Conservation (phyloP, 495 filamentous ascomycete genomes). For the Penicillium taxi region DNA sequence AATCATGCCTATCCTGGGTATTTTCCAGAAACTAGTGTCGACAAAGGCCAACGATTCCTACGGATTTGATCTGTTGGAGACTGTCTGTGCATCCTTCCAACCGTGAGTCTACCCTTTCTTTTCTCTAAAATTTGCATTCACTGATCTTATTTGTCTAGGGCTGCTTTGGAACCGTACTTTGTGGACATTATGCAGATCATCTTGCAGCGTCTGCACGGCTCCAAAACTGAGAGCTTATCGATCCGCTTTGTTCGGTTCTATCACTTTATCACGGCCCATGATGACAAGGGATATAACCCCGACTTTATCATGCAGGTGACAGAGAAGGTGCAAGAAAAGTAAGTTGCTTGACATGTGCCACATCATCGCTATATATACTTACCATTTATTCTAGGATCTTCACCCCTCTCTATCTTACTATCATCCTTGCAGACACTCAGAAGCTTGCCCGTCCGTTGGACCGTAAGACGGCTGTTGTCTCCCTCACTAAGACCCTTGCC, state of each 20-base stretch:
- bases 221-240: constrained; percentile 72
- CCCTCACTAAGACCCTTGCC: constrained; percentile 80
- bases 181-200: constrained; percentile 70
- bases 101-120: constrained; percentile 40
- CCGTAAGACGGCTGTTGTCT: constrained; percentile 88
- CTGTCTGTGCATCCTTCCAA: constrained; percentile 61
- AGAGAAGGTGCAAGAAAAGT: constrained; percentile 71
- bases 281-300: constrained; percentile 69
- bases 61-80: constrained; percentile 84
- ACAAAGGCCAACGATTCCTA: constrained; percentile 68
- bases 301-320: constrained; percentile 80
- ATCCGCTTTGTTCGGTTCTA: constrained; percentile 83
- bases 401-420: constrained; percentile 68
- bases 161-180: constrained; percentile 67
- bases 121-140: background rate
- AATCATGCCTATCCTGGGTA: constrained; percentile 71
- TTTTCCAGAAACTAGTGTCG: constrained; percentile 81
- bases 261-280: constrained; percentile 74
- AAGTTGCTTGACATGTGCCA: too few relatives aligned
- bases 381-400: constrained; percentile 50
- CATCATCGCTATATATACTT: background rate
- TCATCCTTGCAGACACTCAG: constrained; percentile 82
- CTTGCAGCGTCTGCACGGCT: constrained; percentile 69
- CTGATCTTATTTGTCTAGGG: constrained; percentile 31
- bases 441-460: constrained; percentile 79